Conservation (phyloP, 306 rosid species). For the Chamaecrista fasciculata region DNA sequence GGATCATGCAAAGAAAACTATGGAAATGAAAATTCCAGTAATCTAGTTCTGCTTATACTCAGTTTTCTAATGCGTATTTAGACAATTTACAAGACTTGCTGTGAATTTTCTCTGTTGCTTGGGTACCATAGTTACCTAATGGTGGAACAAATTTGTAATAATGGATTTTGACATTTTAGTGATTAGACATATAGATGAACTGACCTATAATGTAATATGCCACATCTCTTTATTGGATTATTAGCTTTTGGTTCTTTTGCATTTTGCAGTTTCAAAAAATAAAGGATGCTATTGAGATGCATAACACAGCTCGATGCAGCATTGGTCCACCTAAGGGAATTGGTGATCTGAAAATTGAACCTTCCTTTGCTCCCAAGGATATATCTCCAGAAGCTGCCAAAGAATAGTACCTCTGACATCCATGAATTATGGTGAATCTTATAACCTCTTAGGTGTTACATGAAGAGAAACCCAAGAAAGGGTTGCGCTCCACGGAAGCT, state of each 20-base stretch:
- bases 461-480: conserved; percentile 15
- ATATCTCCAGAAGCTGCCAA: conserved; percentile 52
- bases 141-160: conserved; percentile 15
- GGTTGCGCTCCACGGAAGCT: conserved; percentile 22
- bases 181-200: not conserved
- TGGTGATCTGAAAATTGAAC: conserved; percentile 57
- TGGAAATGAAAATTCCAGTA: not conserved
- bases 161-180: not conserved
- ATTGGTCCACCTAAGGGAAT: conserved; percentile 83
- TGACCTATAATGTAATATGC: not conserved
- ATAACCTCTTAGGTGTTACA: conserved; percentile 25
- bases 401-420: conserved; percentile 22
- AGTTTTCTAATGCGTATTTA: conserved; percentile 15
- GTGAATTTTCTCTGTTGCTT: not conserved
- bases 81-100: conserved; percentile 12
- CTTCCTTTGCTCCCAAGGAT: conserved; percentile 53
- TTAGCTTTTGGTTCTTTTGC: conserved; percentile 23
- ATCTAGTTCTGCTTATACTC: conserved; percentile 18
- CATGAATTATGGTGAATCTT: conserved; percentile 23
- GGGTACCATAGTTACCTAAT: not conserved
- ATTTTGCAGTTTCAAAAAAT: conserved; percentile 85
- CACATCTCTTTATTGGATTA: not conserved
- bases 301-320: conserved; percentile 97
- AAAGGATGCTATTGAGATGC: conserved; percentile 82
- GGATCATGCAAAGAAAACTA: not conserved